Percentiles rank a stretch among this genome's conserved stretches.
phyloP scores from a whole-genome alignment of 2,329 filamentous ascomycete genomes.

The Bipolaris gigantea region DNA sequence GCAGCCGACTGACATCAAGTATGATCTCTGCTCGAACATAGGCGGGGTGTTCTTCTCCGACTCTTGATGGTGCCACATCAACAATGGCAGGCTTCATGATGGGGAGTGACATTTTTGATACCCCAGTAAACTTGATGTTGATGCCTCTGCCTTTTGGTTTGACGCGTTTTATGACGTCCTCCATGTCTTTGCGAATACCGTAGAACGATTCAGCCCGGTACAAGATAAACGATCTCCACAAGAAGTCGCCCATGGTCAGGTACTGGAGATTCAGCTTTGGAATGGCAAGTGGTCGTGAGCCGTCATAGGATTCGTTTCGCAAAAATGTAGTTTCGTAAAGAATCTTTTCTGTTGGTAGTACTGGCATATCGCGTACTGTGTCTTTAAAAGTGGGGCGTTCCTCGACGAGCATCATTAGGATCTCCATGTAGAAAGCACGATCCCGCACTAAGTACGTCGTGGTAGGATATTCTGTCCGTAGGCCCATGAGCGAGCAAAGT shows the following conservation, averaged over 20 bases:
- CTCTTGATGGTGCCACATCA: conserved; percentile 78
- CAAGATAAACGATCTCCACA: conserved; percentile 91
- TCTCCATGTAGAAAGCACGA: conserved; percentile 68
- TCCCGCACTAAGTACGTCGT: conserved; percentile 65
- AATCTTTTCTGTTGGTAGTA: conserved; percentile 80
- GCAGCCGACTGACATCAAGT: conserved; percentile 79
- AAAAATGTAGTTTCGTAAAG: conserved; percentile 80
- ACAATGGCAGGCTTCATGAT: conserved; percentile 85
- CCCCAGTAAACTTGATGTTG: conserved; percentile 72
- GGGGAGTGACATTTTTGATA: conserved; percentile 87
- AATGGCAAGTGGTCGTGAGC: conserved; percentile 81
- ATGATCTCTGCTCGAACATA: conserved; percentile 83
- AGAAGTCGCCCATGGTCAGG: conserved; percentile 88
- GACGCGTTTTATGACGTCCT: conserved; percentile 76
- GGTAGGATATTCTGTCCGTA: conserved; percentile 80
- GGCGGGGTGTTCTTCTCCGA: conserved; percentile 82
- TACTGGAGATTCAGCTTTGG: conserved; percentile 97
- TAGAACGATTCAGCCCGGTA: conserved; percentile 93
- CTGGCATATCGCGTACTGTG: conserved; percentile 66
- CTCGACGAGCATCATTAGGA: conserved; percentile 75
- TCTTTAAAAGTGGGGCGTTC: conserved; percentile 82
- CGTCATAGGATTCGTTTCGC: conserved; percentile 84
- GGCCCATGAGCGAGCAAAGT: conserved; percentile 70
- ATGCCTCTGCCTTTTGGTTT: conserved; percentile 71
- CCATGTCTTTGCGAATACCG: conserved; percentile 87